Evolutionary conservation across 2,329 filamentous ascomycete species (phyloP).

Genomic region (Zasmidium citrigriseum): DNA sequence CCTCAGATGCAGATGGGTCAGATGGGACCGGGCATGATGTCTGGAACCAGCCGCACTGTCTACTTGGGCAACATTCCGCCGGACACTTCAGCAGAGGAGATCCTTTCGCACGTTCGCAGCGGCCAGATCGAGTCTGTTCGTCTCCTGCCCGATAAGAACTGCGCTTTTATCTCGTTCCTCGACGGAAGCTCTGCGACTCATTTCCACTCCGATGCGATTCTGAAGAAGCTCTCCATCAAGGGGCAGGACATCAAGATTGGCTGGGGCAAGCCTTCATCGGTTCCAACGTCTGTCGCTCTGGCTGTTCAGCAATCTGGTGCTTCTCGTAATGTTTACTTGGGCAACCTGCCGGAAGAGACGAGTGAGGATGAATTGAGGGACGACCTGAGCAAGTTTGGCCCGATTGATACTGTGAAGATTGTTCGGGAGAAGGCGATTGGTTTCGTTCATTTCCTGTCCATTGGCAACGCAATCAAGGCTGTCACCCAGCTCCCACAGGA

Average conservation of each 20-base stretch:
- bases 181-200: constrained; percentile 97
- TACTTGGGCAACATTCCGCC: constrained; percentile 98
- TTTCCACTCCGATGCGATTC: constrained; percentile 98
- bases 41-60: constrained; percentile 91
- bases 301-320: constrained; percentile 97
- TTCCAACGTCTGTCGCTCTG: constrained; percentile 94
- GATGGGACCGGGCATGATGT: constrained; percentile 76
- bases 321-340: constrained; percentile 94
- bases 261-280: constrained; percentile 98
- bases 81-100: constrained; percentile 95
- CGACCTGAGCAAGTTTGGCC: constrained; percentile 92
- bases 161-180: constrained; percentile 98
- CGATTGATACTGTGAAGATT: constrained; percentile 96
- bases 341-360: constrained; percentile 87
- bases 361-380: constrained; percentile 90
- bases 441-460: constrained; percentile 96
- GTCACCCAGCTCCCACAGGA: constrained; percentile 96
- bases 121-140: constrained; percentile 99
- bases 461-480: constrained; percentile 97
- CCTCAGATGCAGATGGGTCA: constrained; percentile 58
- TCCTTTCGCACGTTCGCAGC: constrained; percentile 91
- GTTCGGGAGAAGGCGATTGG: constrained; percentile 97
- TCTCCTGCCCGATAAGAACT: constrained; percentile 97
- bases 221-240: constrained; percentile 99
- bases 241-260: constrained; percentile 99